Evolutionary conservation across 1,139 yeast genomes (phyloP), one percentile per base, ranked within the genome.

Genomic region (Pichia sp.): DNA sequence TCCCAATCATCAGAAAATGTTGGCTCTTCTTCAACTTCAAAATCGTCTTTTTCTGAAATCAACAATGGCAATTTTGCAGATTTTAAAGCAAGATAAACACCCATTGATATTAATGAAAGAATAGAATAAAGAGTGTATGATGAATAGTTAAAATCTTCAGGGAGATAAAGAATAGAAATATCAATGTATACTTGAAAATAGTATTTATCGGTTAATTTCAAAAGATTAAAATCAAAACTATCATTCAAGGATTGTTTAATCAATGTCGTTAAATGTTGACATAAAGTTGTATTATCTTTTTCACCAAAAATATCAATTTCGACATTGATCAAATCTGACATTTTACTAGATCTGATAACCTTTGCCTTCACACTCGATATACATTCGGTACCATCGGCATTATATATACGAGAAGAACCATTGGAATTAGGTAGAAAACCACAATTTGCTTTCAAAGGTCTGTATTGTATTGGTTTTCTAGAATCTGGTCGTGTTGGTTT

Each of bases 311-410:
- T 78, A 54, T 86, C 95, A 18, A 88, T 77, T 46, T 85, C 95
- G 31, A 87, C 80, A 37, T 80, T 79, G 5, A 89, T 66, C 27
- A 87, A 64, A 24, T 73, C 68, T 46, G 54, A 25, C 48, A 62
- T 8, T 48, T 53, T 26, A 59, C 53, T 47, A 58, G 71, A 61
- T 42, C 73, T 70, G n/a, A 85, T 83, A 2, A 89, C 96, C 54
- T 84, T 83, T 9, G 89, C 76, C 61, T 89, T 89, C 38, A 89
- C 74, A 55, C 96, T 91, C 2, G 87, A 89, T 37, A 89, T 80
- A 57, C 96, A 87, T 61, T 89, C 97, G 52, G 88, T 78, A 19
- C 97, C 96, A 61, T 89, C 96, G 44, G 84, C 74, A 29, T 87
- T 73, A 53, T 89, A 72, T 28, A 89, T 77, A 63, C 95, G 72